Evolutionary conservation across 1,284 basidiomycete species (phyloP).

Genomic region (Vanrija humicola): DNA sequence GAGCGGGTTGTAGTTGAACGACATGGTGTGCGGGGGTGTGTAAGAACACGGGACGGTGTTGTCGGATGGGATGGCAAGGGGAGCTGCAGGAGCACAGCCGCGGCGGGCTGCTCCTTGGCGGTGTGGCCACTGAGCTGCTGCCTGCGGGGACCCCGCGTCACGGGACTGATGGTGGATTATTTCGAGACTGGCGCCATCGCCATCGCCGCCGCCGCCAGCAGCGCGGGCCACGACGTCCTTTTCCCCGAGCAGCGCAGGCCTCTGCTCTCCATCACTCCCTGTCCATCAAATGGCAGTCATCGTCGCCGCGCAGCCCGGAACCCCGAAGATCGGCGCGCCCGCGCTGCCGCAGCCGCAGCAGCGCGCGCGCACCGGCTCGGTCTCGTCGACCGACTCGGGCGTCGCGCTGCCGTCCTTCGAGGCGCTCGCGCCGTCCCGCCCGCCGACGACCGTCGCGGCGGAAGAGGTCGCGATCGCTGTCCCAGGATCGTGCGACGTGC

Average conservation of each 20-base stretch:
- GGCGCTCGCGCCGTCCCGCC: slow-evolving; percentile 33
- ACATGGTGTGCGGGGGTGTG: not conserved
- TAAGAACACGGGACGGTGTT: not conserved
- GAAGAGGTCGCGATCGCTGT: slow-evolving; percentile 33
- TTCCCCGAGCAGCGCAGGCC: too few species aligned
- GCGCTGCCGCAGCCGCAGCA: not conserved
- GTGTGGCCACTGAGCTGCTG: too few species aligned
- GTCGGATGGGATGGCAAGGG: not conserved
- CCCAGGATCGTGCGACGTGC: slow-evolving; percentile 27
- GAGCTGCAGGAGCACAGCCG: not conserved
- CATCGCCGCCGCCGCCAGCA: not conserved
- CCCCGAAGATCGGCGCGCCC: not conserved
- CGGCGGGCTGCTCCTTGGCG: too few species aligned
- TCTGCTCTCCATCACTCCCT: not conserved
- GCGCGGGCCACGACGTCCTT: too few species aligned
- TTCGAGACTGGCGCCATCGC: not conserved
- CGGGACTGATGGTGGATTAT: not conserved
- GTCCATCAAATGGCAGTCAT: not conserved
- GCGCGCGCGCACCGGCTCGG: slow-evolving; percentile 14
- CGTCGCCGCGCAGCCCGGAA: not conserved
- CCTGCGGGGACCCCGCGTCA: not conserved
- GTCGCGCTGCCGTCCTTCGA: slow-evolving; percentile 34
- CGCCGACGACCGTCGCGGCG: slow-evolving; percentile 28
- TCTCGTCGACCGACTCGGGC: slow-evolving; percentile 30
- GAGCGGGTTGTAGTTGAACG: not conserved